Evolutionary conservation across 2,329 filamentous ascomycete genomes (phyloP).

Genomic region (Tolypocladium endophyticum): DNA sequence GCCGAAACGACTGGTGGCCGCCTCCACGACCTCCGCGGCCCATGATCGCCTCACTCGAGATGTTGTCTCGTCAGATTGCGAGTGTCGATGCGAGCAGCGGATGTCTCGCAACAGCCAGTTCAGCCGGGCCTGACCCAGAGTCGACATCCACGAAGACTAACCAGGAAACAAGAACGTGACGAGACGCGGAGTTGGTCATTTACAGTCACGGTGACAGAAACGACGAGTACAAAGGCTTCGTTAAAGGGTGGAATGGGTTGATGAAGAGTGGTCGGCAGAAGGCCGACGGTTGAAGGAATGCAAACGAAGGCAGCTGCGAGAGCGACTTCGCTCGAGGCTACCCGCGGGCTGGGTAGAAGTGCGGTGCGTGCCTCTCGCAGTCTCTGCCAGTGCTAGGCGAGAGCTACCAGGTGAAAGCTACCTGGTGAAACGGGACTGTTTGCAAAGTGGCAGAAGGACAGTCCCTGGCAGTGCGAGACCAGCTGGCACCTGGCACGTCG

Average conservation of each 20-base stretch:
- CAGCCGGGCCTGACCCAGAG: not conserved
- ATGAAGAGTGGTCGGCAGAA: not conserved
- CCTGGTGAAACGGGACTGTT: not conserved
- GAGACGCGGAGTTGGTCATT: not conserved
- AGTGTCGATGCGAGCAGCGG: not conserved
- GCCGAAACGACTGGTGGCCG: slow-evolving; percentile 23
- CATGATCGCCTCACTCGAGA: slow-evolving; percentile 18
- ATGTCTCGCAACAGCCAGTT: not conserved
- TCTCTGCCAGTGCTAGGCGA: not conserved
- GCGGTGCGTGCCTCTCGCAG: not conserved
- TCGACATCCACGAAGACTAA: not conserved
- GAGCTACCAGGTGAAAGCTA: not conserved
- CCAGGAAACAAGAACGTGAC: not conserved
- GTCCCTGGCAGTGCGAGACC: not conserved
- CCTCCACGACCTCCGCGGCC: slow-evolving; percentile 25
- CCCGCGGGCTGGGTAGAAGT: not conserved
- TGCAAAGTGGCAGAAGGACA: not conserved
- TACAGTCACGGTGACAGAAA: not conserved
- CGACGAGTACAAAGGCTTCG: not conserved
- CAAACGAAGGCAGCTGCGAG: not conserved
- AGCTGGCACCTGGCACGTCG: not conserved
- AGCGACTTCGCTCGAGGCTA: not conserved
- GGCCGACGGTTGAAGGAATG: not conserved
- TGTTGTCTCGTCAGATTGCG: not conserved
- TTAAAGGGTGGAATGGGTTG: not conserved